Base-by-base conservation (phyloP, 176 grass and related monocot species). In the Eleusine coracana region DNA sequence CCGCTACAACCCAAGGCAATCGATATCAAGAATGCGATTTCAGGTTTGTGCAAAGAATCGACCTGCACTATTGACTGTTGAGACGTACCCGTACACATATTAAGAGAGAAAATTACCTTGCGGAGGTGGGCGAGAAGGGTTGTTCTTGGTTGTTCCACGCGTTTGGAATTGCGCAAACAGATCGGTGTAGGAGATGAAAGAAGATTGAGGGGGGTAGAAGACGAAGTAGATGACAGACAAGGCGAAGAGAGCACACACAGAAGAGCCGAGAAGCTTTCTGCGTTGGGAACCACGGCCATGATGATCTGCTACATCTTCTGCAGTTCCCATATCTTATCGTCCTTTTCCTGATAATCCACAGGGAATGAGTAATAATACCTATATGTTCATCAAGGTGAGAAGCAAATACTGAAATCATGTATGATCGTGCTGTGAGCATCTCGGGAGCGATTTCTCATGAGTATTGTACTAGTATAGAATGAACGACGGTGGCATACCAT, bases 191-290 rank as follows among this genome's bases (percentile, higher is more conserved):
- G 77, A 67, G 11, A 36, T 8, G 63, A 79, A 79, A 37, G 42
- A 37, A 20, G 14, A 16, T 42, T 68, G 69, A n/a, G 80, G 12
- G 59, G 44, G 40, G 34, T 59, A 81, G n/a, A 70, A 70, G n/a
- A 81, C 6, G 14, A 83, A 54, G 60, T 67, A 75, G 34, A 83
- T 20, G n/a, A 55, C 34, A 5, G 60, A 67, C 61, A 83, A 41
- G 46, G 71, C 42, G 71, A 83, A 83, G 61, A 83, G 15, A 2
- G 46, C 34, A 42, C 15, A 3, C 18, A 76, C 4, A 36, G 62
- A 84, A 58, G 44, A 77, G 3, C 42, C 41, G 9, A 76, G 1
- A 21, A 58, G 44, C 14, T 51, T 79, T 45, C 37, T 83, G 2
- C 23, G 25, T 2, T 14, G 80, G 18, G 62, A 50, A 79, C 62